Base-by-base conservation (phyloP, 2,329 filamentous ascomycete species). In the Ceratocystis harringtonii region DNA sequence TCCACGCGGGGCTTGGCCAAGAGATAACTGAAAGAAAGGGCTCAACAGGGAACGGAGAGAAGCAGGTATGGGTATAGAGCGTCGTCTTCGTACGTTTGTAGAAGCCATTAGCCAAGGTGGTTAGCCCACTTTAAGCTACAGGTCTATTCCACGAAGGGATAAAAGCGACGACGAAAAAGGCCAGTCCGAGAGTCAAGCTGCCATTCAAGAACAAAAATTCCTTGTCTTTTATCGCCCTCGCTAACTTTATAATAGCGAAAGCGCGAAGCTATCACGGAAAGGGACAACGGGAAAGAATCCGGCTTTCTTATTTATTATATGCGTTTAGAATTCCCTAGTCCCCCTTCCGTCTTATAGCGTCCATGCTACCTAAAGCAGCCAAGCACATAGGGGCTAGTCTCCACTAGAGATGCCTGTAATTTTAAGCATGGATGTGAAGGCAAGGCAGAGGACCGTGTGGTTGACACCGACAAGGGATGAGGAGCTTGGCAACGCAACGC, bases 261-360 rank as follows among this genome's bases (percentile, higher is more conserved):
- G 52, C 52, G 52, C 52, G 52, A 57, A 6, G 52, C 52, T 57
- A 57, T 57, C 52, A 30, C 52, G 52, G 52, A 57, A 57, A 17
- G 19, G 52, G 52, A 28, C 22, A 19, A 32, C 8, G 12, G 50
- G 10, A 57, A 30, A 30, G 22, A 57, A 17, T 10, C 22, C 22
- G n/a, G 10, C 52, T 3, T 57, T 30, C 22, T 36, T 36, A 36
- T 41, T 41, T 41, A 12, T 41, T 41, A 15, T 41, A 15, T 32
- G 52, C 25, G 25, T 25, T 48, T 48, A 5, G 17, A 12, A 8
- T 30, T 55, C 19, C 7, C 12, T 25, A 55, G 50, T 30, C 8
- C 3, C 50, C 50, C 50, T 28, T 25, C 50, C 10, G 19, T n/a
- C 45, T 22, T 19, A 7, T 48, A 10, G 17, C 19, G 45, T n/a